These are phyloP conservation scores for Tuber microsphaerosporum DNA, from an alignment of 495 filamentous ascomycete species.

Conservation along the genomic window DNA sequence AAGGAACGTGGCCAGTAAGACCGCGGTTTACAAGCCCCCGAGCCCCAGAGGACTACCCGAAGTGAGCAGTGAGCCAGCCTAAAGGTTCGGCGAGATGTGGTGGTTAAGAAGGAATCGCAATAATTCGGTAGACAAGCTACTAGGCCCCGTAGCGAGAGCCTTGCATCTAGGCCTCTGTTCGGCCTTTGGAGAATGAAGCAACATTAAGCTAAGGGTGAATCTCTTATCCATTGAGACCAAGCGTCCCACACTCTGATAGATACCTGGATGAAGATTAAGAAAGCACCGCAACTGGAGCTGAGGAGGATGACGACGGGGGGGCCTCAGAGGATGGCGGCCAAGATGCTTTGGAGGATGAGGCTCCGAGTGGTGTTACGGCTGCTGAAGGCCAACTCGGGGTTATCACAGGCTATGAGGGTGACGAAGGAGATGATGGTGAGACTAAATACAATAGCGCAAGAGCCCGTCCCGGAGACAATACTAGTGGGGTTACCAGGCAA, in stretches of 20 bases:
- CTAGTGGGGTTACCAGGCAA: constrained; percentile 35
- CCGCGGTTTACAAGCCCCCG: constrained; percentile 63
- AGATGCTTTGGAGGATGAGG: constrained; percentile 27
- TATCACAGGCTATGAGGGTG: constrained; percentile 34
- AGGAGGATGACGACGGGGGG: constrained; percentile 32
- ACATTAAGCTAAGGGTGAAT: constrained; percentile 28
- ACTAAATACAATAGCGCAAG: constrained; percentile 24
- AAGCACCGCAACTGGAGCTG: constrained; percentile 31
- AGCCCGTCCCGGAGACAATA: constrained; percentile 31
- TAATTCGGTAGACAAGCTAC: constrained; percentile 21
- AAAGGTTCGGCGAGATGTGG: constrained; percentile 36
- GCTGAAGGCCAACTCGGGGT: constrained; percentile 20
- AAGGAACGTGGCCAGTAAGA: constrained; percentile 55
- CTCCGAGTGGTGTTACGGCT: constrained; percentile 17
- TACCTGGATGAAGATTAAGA: constrained; percentile 41
- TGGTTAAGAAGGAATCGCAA: constrained; percentile 36
- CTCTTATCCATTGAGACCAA: constrained; percentile 38
- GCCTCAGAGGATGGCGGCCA: no score
- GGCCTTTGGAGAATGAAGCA: constrained; percentile 31
- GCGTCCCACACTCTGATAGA: constrained; percentile 36
- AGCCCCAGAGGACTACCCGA: no score
- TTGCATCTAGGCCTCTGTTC: constrained; percentile 27
- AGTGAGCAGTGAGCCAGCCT: no score
- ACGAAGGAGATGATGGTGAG: constrained; percentile 35
- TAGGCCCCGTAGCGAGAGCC: constrained; percentile 26